Evolutionary conservation across 1,284 basidiomycete genomes (phyloP), one percentile per base, ranked within the genome.

Genomic region (Sanghuangporus weigelae): DNA sequence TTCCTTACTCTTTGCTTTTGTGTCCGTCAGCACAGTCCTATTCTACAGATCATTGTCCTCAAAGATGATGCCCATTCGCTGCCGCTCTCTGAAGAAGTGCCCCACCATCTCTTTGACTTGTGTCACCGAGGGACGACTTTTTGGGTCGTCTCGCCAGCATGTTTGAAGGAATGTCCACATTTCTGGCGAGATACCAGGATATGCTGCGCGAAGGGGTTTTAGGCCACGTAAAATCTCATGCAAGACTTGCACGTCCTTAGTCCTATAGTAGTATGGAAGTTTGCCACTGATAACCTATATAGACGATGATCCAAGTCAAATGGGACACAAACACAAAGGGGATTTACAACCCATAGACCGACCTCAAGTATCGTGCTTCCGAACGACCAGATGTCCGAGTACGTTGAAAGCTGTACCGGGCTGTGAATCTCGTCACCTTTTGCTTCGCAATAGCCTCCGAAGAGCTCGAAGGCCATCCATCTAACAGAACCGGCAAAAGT

Each of bases 391-490:
- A 66, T 57, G 35, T 66, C 64, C 10, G 51, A 63, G 14, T 42
- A 54, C 16, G 64, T 62, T 21, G 64, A 59, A 11, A 57, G 35
- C 21, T 59, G 60, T 3, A 59, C 36, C 14, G 38, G 35, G 3
- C 40, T 50, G 6, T 51, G 50, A 36, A 7, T 21, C n/a, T 46
- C 60, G 16, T 61, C 50, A 7, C 14, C 35, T 38, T 26, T 39
- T 10, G 26, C 16, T 11, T 51, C 39, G 12, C 21, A 26, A 19
- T 58, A 63, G 10, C 38, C 12, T 16, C 44, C 26, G 19, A 66
- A 40, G 14, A 66, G 57, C 48, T 66, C 64, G 26, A 63, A 63
- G 8, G 64, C 64, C 64, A 66, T 66, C 64, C 64, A 66, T 8
- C 64, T 55, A 10, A 66, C 64, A 19, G 60, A 66, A 5, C 64